Evolutionary conservation across 768 basidiomycete genomes (phyloP).

Genomic region (Suillus bovinus): DNA sequence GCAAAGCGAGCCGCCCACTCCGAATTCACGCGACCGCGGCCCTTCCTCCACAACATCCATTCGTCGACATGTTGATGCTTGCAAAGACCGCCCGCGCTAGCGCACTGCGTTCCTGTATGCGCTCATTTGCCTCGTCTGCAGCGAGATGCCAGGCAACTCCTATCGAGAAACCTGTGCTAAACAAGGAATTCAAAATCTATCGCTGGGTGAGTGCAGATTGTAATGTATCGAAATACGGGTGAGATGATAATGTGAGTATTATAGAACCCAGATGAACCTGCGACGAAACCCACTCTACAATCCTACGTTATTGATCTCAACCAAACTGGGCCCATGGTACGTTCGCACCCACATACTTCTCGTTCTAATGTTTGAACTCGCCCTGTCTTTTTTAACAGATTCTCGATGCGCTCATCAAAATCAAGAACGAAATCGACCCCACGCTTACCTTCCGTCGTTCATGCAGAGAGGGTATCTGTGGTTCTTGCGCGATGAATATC

Average conservation of each 20-base stretch:
- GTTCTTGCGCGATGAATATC: constrained; percentile 99
- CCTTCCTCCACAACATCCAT: constrained; percentile 1
- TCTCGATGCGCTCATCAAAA: constrained; percentile 94
- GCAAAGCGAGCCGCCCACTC: not conserved
- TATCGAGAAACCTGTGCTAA: constrained; percentile 63
- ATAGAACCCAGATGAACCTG: constrained; percentile 93
- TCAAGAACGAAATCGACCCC: constrained; percentile 98
- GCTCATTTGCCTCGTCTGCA: constrained; percentile 34
- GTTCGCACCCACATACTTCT: constrained; percentile 15
- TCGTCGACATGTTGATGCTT: constrained; percentile 18
- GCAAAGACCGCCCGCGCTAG: constrained; percentile 9
- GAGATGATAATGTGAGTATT: not conserved
- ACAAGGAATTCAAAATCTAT: constrained; percentile 98
- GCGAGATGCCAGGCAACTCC: constrained; percentile 43
- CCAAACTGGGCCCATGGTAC: constrained; percentile 93
- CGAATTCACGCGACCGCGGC: constrained; percentile 23
- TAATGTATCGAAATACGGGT: not conserved
- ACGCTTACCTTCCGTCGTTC: constrained; percentile 95
- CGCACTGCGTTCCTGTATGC: constrained; percentile 19
- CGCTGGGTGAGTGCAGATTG: constrained; percentile 68
- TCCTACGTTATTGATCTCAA: constrained; percentile 90
- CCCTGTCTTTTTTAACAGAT: constrained; percentile 41
- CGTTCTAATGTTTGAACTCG: not conserved
- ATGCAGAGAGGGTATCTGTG: constrained; percentile 95
- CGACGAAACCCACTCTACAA: constrained; percentile 88